phyloP scores from a whole-genome alignment of 208 protist genomes.

The Trypanosoma theileri region DNA sequence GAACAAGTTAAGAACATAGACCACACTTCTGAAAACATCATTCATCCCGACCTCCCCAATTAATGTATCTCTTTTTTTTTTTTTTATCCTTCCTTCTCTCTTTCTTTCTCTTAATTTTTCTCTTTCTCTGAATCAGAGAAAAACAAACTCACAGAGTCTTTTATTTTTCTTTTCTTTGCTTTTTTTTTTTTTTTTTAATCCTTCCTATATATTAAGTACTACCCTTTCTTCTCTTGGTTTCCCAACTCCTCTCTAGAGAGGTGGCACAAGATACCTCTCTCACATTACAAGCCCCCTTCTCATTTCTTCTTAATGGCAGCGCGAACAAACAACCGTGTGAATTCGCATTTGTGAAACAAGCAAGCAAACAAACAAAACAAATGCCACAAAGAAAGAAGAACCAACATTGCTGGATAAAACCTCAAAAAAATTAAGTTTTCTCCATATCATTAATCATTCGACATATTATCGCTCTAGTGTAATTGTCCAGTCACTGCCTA shows the following conservation, averaged over 20 bases:
- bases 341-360: background rate
- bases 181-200: constrained; percentile 12
- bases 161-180: background rate
- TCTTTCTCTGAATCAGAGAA: too few relatives aligned
- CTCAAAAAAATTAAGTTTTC: too few relatives aligned
- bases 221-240: too few relatives aligned
- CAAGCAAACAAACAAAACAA: background rate
- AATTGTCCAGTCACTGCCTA: constrained; percentile 64
- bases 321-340: background rate
- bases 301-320: background rate
- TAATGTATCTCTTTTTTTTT: too few relatives aligned
- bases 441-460: background rate
- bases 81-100: too few relatives aligned
- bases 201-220: constrained; percentile 8
- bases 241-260: background rate
- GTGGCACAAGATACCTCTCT: constrained; percentile 4
- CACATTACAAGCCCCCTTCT: constrained; percentile 16
- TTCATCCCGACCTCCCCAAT: too few relatives aligned
- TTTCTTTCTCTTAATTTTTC: too few relatives aligned
- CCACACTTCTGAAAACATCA: too few relatives aligned
- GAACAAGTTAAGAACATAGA: too few relatives aligned
- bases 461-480: constrained; percentile 31
- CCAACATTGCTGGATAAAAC: too few relatives aligned
- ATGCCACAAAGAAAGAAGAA: too few relatives aligned
- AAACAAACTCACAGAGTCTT: background rate